Evolutionary conservation across 768 basidiomycete species (phyloP), one percentile per base, ranked within the genome.

Genomic region (Pleurotus tuoliensis): DNA sequence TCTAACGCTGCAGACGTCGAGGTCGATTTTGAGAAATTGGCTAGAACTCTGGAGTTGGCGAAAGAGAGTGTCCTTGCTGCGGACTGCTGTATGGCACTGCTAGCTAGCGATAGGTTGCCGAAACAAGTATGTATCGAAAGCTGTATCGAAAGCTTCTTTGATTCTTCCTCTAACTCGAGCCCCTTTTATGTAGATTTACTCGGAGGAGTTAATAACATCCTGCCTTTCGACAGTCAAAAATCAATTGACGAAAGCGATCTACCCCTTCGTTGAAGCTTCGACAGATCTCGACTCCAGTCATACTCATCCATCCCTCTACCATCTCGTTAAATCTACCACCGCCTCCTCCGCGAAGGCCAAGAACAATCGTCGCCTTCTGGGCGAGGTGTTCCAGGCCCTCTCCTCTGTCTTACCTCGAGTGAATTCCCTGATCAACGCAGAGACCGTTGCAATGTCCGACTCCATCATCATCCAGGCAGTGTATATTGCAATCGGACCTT

Each of bases 401-500:
- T 80, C 86, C 1, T 79, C 86, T 1, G 80, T 87, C 3, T 72
- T 97, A 11, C 90, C 92, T 1, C 80, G 84, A 30, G 80, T 98
- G 48, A 87, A 87, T 58, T 76, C 78, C 9, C 78, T 98, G 30
- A 78, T 98, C 54, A 82, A 81, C 47, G 82, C 86, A 1, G 87
- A 89, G 65, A 76, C 79, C 58, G 79, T 87, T 61, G 74, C 88
- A 1, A 89, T 98, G 87, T 90, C 91, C 1, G 97, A 98, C 59
- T 71, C 84, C 0, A 90, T 98, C 62, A 90, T 98, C 64, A 97
- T 98, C 50, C 87, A 92, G 62, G 86, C 88, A 0, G 90, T 97
- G 3, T 98, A 96, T 69, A 88, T 98, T 51, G 84, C 94, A 3
- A 93, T 98, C 61, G 92, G 91, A 5, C 95, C 96, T 0, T 94